phyloP scores from a whole-genome alignment of 257 asterid genomes.

The Rehmannia glutinosa region DNA sequence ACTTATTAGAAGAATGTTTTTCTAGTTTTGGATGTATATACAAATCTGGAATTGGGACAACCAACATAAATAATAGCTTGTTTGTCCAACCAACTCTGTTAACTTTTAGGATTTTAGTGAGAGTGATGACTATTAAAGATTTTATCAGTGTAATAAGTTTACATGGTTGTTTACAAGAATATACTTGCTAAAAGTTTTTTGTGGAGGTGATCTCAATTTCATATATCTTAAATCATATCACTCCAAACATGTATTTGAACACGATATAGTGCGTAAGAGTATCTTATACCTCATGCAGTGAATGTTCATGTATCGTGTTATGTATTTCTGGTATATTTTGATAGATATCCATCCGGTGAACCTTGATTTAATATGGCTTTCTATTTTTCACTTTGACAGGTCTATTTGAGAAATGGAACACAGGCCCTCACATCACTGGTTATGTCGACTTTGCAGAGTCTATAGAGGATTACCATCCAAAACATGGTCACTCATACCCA shows the following conservation, averaged over 20 bases:
- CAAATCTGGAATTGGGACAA: slow-evolving; percentile 1
- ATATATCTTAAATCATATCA: background rate
- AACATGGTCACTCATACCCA: slow-evolving; percentile 80
- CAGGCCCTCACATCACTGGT: slow-evolving; percentile 85
- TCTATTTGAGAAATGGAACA: slow-evolving; percentile 77
- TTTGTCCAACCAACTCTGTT: background rate
- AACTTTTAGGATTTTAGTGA: background rate
- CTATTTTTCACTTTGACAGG: slow-evolving; percentile 39
- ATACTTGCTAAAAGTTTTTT: background rate
- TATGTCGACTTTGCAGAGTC: slow-evolving; percentile 90
- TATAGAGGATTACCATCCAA: slow-evolving; percentile 75
- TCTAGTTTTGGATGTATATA: background rate
- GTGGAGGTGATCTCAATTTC: background rate
- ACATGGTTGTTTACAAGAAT: background rate
- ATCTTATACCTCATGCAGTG: background rate
- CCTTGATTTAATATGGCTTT: slow-evolving; percentile 7
- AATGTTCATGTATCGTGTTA: background rate
- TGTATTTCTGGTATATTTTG: background rate
- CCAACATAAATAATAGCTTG: background rate
- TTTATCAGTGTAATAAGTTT: background rate
- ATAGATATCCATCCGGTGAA: background rate
- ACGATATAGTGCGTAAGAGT: background rate
- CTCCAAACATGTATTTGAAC: background rate
- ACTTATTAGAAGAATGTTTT: background rate
- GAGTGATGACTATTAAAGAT: background rate